phyloP scores from a whole-genome alignment of 352 stramenopile genomes.

The Aphanomyces invadans region DNA sequence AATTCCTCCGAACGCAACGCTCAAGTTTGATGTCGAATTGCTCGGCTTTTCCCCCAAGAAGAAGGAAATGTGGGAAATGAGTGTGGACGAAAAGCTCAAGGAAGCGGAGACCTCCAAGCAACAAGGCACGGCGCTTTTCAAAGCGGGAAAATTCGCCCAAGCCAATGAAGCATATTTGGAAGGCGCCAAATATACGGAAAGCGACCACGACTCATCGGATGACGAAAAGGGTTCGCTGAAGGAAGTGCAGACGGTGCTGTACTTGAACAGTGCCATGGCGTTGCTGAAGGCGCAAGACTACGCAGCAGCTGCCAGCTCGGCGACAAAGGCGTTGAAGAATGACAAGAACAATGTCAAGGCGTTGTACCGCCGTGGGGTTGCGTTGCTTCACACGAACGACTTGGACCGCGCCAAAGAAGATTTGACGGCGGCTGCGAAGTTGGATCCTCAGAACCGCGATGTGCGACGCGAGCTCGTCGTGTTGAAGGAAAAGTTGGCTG shows the following conservation, averaged over 20 bases:
- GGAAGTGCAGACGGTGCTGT: conserved; percentile 82
- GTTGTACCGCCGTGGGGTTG: conserved; percentile 76
- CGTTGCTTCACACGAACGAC: conserved; percentile 77
- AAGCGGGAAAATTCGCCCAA: conserved; percentile 76
- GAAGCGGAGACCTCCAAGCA: conserved; percentile 85
- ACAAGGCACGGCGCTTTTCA: conserved; percentile 90
- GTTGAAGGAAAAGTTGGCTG: conserved; percentile 81
- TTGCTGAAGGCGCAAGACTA: conserved; percentile 91
- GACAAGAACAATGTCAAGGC: conserved; percentile 77
- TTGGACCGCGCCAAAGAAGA: conserved; percentile 84
- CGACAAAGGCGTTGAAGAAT: conserved; percentile 77
- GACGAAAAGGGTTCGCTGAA: conserved; percentile 82
- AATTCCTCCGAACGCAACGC: conserved; percentile 89
- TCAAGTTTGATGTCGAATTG: conserved; percentile 96
- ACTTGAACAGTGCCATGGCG: conserved; percentile 92
- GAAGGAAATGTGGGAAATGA: conserved; percentile 93
- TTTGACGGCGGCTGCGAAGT: conserved; percentile 66
- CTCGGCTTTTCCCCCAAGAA: conserved; percentile 91
- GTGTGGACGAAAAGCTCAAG: conserved; percentile 69
- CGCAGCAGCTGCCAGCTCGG: conserved; percentile 70
- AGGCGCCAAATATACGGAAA: conserved; percentile 74
- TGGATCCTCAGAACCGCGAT: conserved; percentile 75
- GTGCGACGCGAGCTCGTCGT: conserved; percentile 66
- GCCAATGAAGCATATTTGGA: conserved; percentile 81
- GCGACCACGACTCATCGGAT: conserved; percentile 80